phyloP scores from a whole-genome alignment of 1,284 basidiomycete species.

The Ganoderma multipileum region DNA sequence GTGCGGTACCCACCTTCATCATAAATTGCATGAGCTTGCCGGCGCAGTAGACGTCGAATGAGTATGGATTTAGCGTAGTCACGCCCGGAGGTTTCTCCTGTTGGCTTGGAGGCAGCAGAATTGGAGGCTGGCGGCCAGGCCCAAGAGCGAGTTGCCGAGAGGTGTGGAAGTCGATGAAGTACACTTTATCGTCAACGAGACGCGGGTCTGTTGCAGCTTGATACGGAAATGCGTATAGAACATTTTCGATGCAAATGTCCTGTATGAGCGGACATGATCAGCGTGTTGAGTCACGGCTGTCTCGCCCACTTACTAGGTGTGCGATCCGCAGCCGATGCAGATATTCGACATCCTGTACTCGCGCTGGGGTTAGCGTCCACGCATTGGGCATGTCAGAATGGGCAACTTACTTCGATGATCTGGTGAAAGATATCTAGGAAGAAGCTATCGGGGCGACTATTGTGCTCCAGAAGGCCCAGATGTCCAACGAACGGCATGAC shows the following conservation, averaged over 20 bases:
- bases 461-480: neutral
- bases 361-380: neutral
- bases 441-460: neutral
- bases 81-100: neutral
- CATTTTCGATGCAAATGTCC: neutral
- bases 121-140: neutral
- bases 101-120: neutral
- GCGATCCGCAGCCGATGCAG: neutral
- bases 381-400: neutral
- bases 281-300: neutral
- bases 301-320: neutral
- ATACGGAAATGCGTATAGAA: too few species aligned
- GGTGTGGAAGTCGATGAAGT: neutral
- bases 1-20: neutral
- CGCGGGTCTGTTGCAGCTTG: neutral
- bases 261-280: neutral
- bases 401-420: neutral
- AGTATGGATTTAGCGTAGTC: neutral
- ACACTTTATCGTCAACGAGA: neutral
- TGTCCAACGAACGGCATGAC: neutral
- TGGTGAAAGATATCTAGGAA: neutral
- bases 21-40: neutral
- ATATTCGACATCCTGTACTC: neutral
- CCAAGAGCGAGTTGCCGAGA: neutral
- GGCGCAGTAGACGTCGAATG: neutral